phyloP scores from a whole-genome alignment of 345 rosid genomes.

The Dovyalis caffra region DNA sequence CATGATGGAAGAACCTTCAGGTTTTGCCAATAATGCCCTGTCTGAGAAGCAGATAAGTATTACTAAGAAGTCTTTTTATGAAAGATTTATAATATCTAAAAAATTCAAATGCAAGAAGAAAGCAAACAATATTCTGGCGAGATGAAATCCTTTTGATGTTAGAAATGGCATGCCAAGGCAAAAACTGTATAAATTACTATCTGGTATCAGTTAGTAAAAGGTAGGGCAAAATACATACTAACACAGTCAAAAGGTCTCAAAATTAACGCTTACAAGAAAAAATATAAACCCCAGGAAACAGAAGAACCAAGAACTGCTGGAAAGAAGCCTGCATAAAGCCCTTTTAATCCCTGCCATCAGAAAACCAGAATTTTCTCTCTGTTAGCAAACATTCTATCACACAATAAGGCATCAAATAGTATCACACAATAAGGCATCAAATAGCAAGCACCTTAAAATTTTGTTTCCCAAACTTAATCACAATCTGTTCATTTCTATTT shows the following conservation, averaged over 20 bases:
- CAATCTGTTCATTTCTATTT: no score
- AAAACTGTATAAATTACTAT: no score
- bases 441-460: neutral
- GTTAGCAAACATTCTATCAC: neutral
- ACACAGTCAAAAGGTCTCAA: neutral
- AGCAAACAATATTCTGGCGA: no score
- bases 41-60: no score
- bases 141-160: no score
- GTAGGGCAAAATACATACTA: neutral
- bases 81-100: no score
- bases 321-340: conserved; percentile 82
- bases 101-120: no score
- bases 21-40: no score
- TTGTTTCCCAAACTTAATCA: no score
- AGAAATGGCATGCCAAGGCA: no score
- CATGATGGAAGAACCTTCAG: no score
- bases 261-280: conserved; percentile 70
- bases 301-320: conserved; percentile 91
- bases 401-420: neutral
- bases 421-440: neutral
- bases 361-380: conserved; percentile 4
- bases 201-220: neutral
- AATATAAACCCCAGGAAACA: conserved; percentile 84
- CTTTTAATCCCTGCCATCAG: conserved; percentile 63
- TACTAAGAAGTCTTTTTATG: no score